These are phyloP conservation scores for Globisporangium orthogonon DNA, from an alignment of 352 stramenopile genomes.

Conservation along the genomic window DNA sequence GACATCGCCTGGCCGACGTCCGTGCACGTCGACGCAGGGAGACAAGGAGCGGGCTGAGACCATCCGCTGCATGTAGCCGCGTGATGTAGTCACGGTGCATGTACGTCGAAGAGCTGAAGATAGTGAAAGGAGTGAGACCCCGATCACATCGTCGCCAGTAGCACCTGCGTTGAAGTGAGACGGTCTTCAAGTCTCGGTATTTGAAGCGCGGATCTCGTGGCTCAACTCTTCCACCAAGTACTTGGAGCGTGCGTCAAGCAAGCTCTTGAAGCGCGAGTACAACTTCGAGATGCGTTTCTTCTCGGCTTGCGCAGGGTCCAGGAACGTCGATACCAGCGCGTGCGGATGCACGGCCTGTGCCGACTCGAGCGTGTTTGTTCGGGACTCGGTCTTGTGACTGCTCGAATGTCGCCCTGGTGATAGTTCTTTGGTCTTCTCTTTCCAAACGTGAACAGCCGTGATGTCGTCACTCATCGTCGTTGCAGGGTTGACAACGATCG, in stretches of 20 bases:
- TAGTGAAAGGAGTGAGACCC: no score
- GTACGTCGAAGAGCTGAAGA: no score
- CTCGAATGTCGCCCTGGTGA: background rate
- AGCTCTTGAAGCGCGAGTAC: constrained; percentile 48
- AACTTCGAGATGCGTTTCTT: constrained; percentile 54
- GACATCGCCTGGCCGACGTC: no score
- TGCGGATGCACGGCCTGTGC: background rate
- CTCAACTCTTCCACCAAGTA: constrained; percentile 9
- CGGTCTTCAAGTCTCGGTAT: no score
- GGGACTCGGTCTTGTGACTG: background rate
- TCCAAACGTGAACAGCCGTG: background rate
- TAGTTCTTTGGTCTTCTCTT: background rate
- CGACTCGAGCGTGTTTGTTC: constrained; percentile 1
- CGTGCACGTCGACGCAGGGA: no score
- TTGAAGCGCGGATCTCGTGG: background rate
- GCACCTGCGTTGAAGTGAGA: no score
- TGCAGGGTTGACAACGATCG: constrained; percentile 25
- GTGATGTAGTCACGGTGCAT: no score
- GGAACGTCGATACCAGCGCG: constrained; percentile 18
- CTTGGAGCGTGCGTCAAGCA: constrained; percentile 40
- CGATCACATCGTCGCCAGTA: no score
- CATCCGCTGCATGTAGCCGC: no score
- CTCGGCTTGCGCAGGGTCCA: constrained; percentile 44
- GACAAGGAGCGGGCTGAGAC: no score
- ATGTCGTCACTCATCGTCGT: background rate